Conservation (phyloP, 345 rosid species). For the Boechera divaricarpa region DNA sequence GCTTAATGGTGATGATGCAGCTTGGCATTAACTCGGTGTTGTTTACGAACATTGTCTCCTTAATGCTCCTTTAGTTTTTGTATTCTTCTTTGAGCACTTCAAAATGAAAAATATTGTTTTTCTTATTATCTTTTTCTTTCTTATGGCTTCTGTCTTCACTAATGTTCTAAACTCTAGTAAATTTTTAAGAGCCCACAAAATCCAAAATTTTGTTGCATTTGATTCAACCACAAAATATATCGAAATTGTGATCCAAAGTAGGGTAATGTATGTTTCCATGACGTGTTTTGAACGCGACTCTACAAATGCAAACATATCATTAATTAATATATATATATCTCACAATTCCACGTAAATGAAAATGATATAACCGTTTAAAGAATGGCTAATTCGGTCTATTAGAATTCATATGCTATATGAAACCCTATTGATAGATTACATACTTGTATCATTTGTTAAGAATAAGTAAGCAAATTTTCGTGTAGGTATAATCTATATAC, state of each 20-base stretch:
- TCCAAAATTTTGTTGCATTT: conserved; percentile 28
- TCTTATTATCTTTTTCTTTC: not conserved
- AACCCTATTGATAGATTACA: not conserved
- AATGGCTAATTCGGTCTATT: not conserved
- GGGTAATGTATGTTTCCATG: conserved; percentile 40
- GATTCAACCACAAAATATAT: conserved; percentile 30
- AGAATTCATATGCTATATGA: not conserved
- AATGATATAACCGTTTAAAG: not conserved
- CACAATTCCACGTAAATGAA: not conserved
- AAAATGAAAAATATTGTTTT: conserved; percentile 32
- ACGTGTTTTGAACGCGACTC: conserved; percentile 19
- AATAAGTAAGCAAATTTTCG: not conserved
- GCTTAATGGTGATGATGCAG: conserved; percentile 50
- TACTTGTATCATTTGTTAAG: not conserved
- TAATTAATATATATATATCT: not conserved
- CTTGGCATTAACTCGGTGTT: conserved; percentile 47
- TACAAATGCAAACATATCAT: not conserved
- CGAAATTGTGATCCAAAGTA: conserved; percentile 25
- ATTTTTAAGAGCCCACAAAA: conserved; percentile 36
- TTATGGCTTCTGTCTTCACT: conserved; percentile 36
- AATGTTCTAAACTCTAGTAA: conserved; percentile 16
- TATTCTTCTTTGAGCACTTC: conserved; percentile 33
- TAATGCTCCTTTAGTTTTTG: conserved; percentile 43
- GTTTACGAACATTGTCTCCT: conserved; percentile 44
- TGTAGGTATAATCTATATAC: not conserved